Evolutionary conservation across 1,139 yeast species (phyloP).

Genomic region (Suhomyces atakaporum): DNA sequence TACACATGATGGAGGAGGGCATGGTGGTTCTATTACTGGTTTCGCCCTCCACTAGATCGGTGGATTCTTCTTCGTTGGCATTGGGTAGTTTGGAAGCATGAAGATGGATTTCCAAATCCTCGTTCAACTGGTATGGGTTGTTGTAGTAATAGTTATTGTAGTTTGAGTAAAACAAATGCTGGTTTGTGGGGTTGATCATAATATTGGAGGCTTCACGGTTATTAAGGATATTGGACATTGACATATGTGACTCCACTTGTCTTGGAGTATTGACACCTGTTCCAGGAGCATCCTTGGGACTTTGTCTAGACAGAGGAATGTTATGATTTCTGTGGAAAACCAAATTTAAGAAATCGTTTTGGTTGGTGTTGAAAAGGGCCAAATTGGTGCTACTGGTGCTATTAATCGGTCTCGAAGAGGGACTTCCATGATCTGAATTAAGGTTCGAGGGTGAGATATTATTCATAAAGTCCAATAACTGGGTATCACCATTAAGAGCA

Average conservation of each 20-base stretch:
- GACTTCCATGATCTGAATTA: slow-evolving; percentile 19
- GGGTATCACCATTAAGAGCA: slow-evolving; percentile 65
- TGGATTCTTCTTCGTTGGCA: slow-evolving; percentile 30
- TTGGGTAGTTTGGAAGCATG: slow-evolving; percentile 36
- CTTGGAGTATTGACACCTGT: slow-evolving; percentile 1
- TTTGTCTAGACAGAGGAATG: slow-evolving; percentile 1
- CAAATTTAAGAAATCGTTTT: slow-evolving; percentile 49
- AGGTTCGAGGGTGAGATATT: slow-evolving; percentile 23
- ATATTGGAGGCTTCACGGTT: slow-evolving; percentile 22
- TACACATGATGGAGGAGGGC: slow-evolving; percentile 51
- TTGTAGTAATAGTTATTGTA: slow-evolving; percentile 45
- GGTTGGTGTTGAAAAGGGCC: slow-evolving; percentile 18
- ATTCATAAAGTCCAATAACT: slow-evolving; percentile 56
- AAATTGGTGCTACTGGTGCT: slow-evolving; percentile 7
- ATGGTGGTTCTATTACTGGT: slow-evolving; percentile 39
- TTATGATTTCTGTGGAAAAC: slow-evolving; percentile 49
- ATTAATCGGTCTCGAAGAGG: slow-evolving; percentile 5
- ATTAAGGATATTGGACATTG: slow-evolving; percentile 25
- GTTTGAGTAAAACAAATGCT: slow-evolving; percentile 42
- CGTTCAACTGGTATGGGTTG: slow-evolving; percentile 45
- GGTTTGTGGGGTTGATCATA: slow-evolving; percentile 38
- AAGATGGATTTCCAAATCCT: slow-evolving; percentile 46
- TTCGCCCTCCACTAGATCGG: slow-evolving; percentile 43
- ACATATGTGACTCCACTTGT: slow-evolving; percentile 17
- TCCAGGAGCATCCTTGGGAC: slow-evolving; percentile 1